Evolutionary conservation across 768 basidiomycete species (phyloP), one percentile per base, ranked within the genome.

Genomic region (Suillus plorans): DNA sequence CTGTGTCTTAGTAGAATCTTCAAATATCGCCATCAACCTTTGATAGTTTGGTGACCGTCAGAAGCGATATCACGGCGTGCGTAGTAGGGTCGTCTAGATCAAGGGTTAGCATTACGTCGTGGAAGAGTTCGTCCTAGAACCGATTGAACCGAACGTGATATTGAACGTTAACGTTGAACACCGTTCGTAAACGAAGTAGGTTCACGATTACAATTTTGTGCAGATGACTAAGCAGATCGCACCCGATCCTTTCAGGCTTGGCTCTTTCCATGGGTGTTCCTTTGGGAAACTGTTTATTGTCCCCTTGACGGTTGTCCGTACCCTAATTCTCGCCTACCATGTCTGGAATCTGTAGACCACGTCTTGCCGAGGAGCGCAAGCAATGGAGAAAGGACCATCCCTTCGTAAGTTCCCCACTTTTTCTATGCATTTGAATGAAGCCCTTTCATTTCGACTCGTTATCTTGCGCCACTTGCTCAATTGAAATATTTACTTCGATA

Each of bases 351-450:
- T 96, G 95, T 77, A 87, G 95, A 77, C 89, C 91, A 42, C 90
- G 97, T 72, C 84, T 99, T 18, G 87, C 95, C 36, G 97, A 99
- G 78, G 97, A 99, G 79, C 88, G 97, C 73, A 99, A 99, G 80
- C 94, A 96, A 73, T 99, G 97, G 97, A 81, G 97, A 65, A 99
- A 96, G 78, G 97, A 99, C 70, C 97, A 99, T 78, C 97, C 97
- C 37, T 98, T 97, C 71, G 97, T 98, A 78, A 80, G 94, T 85
- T 63, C 45, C 60, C 53, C 2, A 50, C 59, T 60, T 61, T 34
- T 58, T 56, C 37, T 28, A 47, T 58, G 22, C 49, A 42, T 37
- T 52, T 36, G 16, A 44, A 63, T 45, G 47, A 25, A 22, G 22
- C 47, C 31, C 49, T 59, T 64, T 60, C 62, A 44, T 42, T 50